Conservation (phyloP, 352 stramenopile species). For the Phytopythium aichiense region DNA sequence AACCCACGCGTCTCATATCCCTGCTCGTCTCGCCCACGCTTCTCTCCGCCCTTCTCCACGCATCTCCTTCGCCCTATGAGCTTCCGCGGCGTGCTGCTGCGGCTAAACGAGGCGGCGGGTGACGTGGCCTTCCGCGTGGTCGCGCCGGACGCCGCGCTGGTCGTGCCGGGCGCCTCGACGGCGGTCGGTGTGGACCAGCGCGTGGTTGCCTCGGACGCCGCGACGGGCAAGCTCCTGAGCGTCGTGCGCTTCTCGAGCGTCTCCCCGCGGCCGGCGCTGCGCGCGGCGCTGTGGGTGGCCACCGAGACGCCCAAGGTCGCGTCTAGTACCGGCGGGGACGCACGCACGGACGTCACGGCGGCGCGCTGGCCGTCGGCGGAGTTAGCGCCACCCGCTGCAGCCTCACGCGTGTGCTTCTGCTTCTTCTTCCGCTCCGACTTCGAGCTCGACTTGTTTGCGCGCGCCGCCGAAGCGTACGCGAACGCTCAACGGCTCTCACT, state of each 20-base stretch:
- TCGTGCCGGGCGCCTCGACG: slow-evolving; percentile 21
- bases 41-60: neutral
- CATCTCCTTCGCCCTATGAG: slow-evolving; percentile 26
- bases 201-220: slow-evolving; percentile 45
- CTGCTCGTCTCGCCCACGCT: too few species aligned
- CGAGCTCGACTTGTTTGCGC: slow-evolving; percentile 54
- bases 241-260: slow-evolving; percentile 43
- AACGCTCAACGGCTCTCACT: slow-evolving; percentile 42
- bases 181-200: slow-evolving; percentile 39
- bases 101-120: slow-evolving; percentile 26
- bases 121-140: slow-evolving; percentile 44
- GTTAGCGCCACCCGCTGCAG: neutral
- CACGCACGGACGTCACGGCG: neutral
- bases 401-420: slow-evolving; percentile 46
- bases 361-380: neutral
- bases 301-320: slow-evolving; percentile 11
- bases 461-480: slow-evolving; percentile 24
- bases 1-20: too few species aligned
- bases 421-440: slow-evolving; percentile 58
- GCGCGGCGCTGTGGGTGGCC: slow-evolving; percentile 47
- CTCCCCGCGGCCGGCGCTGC: slow-evolving; percentile 28
- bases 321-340: neutral
- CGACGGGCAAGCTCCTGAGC: slow-evolving; percentile 49
- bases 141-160: slow-evolving; percentile 37
- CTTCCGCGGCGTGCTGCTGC: slow-evolving; percentile 67